phyloP scores from a whole-genome alignment of 2,329 filamentous ascomycete species.

The Trichophyton benhamiae region DNA sequence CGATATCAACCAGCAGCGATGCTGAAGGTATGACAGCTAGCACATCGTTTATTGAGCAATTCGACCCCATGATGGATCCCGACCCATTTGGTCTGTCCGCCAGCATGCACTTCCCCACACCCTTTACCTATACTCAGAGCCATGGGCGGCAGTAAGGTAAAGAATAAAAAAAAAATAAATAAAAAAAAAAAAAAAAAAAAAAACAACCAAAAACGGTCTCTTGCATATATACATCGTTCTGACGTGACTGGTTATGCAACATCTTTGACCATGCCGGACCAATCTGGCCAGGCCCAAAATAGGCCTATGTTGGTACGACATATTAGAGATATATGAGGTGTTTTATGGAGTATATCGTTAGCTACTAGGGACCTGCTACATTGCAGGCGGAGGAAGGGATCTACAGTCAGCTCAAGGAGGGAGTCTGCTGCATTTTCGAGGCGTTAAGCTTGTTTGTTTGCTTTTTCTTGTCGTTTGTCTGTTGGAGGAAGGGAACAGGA shows the following conservation, averaged over 20 bases:
- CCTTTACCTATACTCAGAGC: constrained; percentile 45
- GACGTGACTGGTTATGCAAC: no score
- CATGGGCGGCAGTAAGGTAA: constrained; percentile 22
- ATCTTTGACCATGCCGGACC: background rate
- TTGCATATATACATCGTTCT: no score
- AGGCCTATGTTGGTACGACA: background rate
- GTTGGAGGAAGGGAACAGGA: background rate
- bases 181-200: no score
- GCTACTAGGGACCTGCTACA: background rate
- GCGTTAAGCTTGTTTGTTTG: background rate
- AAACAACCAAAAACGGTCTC: no score
- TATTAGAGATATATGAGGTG: background rate
- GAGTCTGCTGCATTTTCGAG: background rate
- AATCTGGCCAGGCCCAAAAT: background rate
- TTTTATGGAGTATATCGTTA: background rate
- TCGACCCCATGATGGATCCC: constrained; percentile 79
- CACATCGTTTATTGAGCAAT: constrained; percentile 52
- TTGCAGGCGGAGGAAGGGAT: background rate
- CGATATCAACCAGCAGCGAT: constrained; percentile 18
- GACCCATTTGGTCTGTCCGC: constrained; percentile 88
- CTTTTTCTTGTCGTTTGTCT: background rate
- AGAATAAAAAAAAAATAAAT: no score
- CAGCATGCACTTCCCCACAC: constrained; percentile 87
- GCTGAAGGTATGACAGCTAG: constrained; percentile 32
- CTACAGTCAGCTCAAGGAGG: background rate